Evolutionary conservation across 148 eudicot genomes (phyloP).

Genomic region (Chenopodium suecicum): DNA sequence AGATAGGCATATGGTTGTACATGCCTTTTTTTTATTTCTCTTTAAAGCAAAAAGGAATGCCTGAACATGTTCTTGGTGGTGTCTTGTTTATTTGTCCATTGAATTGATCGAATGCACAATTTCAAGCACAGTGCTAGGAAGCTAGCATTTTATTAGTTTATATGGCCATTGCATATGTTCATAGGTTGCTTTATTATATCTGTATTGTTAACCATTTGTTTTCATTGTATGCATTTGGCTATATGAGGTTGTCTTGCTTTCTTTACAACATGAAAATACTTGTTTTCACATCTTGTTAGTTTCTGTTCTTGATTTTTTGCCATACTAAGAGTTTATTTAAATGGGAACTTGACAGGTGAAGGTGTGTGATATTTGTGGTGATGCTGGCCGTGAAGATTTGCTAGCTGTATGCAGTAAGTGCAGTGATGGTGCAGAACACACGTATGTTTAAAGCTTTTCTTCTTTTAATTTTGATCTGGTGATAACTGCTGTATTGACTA

Average conservation of each 20-base stretch:
- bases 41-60: neutral
- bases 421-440: slow-evolving; percentile 96
- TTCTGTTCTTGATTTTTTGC: neutral
- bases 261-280: neutral
- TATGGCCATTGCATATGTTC: too few relatives aligned
- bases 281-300: neutral
- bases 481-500: neutral
- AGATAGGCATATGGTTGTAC: neutral
- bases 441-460: slow-evolving; percentile 52
- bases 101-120: neutral
- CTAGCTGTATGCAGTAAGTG: slow-evolving; percentile 90
- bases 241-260: neutral
- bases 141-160: neutral
- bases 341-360: slow-evolving; percentile 51
- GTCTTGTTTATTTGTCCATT: neutral
- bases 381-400: slow-evolving; percentile 93
- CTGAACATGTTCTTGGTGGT: neutral
- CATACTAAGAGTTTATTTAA: neutral
- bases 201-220: neutral
- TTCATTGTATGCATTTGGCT: neutral
- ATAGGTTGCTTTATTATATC: neutral
- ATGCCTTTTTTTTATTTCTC: neutral
- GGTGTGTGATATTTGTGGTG: slow-evolving; percentile 98
- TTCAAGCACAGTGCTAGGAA: neutral
- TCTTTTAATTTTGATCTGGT: neutral